A percentile compares a stretch with the other conserved stretches of the same genome.
Evolutionary conservation across 805 yeast genomes (phyloP).

Genomic region (Candida hispaniensis): DNA sequence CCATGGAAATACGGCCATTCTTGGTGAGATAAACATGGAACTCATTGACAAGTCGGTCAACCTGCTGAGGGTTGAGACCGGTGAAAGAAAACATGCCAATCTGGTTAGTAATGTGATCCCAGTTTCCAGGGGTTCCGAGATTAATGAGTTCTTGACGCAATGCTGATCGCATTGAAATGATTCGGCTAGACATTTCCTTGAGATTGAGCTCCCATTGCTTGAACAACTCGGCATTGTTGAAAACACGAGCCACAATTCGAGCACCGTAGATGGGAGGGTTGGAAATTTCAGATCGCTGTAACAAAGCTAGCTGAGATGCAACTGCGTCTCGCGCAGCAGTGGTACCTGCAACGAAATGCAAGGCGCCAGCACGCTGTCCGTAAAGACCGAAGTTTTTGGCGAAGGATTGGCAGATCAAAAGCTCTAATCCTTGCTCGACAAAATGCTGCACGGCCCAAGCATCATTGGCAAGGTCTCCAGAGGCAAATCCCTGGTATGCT

Average conservation of each 20-base stretch:
- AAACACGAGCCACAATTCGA: conserved; percentile 68
- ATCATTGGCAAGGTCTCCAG: conserved; percentile 74
- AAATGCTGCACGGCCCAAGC: conserved; percentile 67
- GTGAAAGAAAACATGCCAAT: conserved; percentile 97
- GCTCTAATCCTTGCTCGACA: conserved; percentile 41
- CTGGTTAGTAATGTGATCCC: conserved; percentile 86
- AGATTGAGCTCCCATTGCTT: conserved; percentile 78
- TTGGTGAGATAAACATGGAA: conserved; percentile 75
- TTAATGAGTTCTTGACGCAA: conserved; percentile 50
- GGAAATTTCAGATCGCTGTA: conserved; percentile 77
- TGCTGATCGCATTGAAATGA: conserved; percentile 62
- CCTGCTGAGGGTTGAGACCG: conserved; percentile 71
- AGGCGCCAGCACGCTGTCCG: conserved; percentile 94
- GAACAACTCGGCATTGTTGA: conserved; percentile 55
- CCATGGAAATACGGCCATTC: conserved; percentile 83
- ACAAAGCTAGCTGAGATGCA: conserved; percentile 60
- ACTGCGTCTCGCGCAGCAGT: conserved; percentile 44
- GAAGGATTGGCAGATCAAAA: conserved; percentile 83
- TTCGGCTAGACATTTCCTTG: conserved; percentile 77
- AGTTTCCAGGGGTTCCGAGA: conserved; percentile 73
- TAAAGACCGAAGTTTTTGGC: conserved; percentile 96
- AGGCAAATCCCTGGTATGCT: conserved; percentile 96
- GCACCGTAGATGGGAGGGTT: conserved; percentile 96
- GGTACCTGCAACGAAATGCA: conserved; percentile 52
- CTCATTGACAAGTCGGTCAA: conserved; percentile 56